Percentiles rank a stretch among this genome's conserved stretches.
Conservation (phyloP, 177 flowering plant genomes). For the Vitis hybrid region DNA sequence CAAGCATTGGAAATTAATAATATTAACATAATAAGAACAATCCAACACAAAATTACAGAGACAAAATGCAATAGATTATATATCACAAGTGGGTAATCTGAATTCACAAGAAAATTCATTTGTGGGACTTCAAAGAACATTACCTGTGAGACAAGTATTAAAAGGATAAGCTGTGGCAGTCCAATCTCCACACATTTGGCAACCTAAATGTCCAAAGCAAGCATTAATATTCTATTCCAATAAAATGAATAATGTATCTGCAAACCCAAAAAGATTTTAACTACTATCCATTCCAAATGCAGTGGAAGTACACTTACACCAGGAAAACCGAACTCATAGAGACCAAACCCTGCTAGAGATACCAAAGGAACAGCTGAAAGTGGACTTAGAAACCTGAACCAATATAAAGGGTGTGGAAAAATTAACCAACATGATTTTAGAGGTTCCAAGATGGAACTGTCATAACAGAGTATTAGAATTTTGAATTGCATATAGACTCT, state of each 20-base stretch:
- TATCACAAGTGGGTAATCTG: background rate
- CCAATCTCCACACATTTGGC: conserved; percentile 83
- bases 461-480: background rate
- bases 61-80: background rate
- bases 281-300: background rate
- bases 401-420: background rate
- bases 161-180: conserved; percentile 57
- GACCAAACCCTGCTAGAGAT: conserved; percentile 83
- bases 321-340: conserved; percentile 89
- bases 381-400: conserved; percentile 83
- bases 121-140: background rate
- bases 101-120: background rate
- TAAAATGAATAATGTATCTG: too few species aligned
- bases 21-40: background rate
- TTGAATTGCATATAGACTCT: background rate
- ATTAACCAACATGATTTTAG: background rate
- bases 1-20: conserved; percentile 12
- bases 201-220: conserved; percentile 37
- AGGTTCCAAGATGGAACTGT: background rate
- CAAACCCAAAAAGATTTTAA: too few species aligned
- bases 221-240: conserved; percentile 2
- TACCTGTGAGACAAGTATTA: conserved; percentile 69
- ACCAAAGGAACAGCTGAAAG: conserved; percentile 89
- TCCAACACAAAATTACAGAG: background rate
- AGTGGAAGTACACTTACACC: conserved; percentile 53